Base-by-base conservation (phyloP, 148 eudicot genomes). In the Amaranthus hypochondriacus region DNA sequence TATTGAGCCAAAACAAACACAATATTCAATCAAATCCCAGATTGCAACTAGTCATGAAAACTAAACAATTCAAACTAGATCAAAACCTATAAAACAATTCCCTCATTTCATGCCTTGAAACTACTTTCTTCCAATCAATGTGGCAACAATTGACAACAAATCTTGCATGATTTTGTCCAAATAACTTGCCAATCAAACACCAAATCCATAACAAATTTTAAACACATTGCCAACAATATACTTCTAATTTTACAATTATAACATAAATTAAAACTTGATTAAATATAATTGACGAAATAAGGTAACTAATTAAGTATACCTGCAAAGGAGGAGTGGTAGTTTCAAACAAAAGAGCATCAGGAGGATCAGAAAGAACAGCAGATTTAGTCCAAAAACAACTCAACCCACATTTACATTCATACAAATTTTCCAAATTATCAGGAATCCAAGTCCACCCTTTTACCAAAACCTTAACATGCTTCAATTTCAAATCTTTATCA, bases 401-500 rank as follows among this genome's bases (percentile, higher is more conserved):
- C 88, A 91, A 70, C 86, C 93, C 98, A 74, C 97, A 94, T 28
- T 83, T 75, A 82, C 98, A 94, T 14, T 80, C 77, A 80, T 91
- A 89, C 89, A 94, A 76, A 86, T 86, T 86, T 80, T 94, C 96
- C 87, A 91, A 70, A 84, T 91, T 94, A 87, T 94, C 96, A 75
- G 95, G 98, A 70, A 94, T 83, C 98, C 98, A 94, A 79, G 97
- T 91, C 97, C 97, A 91, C 71, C 97, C 96, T 81, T 89, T 88
- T 6, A 91, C 91, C 87, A 94, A 81, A 73, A 94, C 82, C 73
- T 87, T 87, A 60, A 91, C 98, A 83, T 88, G 91, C 66, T 73
- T 73, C 88, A 83, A 78, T 74, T 87, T 83, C 86, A 88, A 49
- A 80, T 77, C 88, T 3, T 76, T 83, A 3, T 78, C 74, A 59